Evolutionary conservation across 768 basidiomycete genomes (phyloP), one percentile per base, ranked within the genome.

Genomic region (Podaxis sp.): DNA sequence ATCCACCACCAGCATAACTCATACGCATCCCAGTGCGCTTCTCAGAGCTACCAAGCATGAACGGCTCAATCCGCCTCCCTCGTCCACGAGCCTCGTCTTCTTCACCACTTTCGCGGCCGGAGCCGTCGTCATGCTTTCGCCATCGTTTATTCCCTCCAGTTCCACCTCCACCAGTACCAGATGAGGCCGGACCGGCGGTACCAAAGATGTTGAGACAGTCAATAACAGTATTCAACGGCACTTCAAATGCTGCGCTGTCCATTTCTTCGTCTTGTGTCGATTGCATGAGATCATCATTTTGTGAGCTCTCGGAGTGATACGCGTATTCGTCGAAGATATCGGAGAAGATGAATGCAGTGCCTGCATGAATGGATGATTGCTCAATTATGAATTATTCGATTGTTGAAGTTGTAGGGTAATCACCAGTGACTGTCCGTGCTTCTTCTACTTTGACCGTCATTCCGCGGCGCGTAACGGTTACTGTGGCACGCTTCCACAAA

Each of bases 161-260:
- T 51, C 59, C 54, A 25, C 56, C 60, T 51, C 59, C 54, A 25
- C 56, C 66, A n/a, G 69, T 61, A 64, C 56, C 35, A 56, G 67
- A 69, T 13, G 74, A 69, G 13, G 75, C 67, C 40, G 77, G 72
- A 11, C 82, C 79, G 1, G 90, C 91, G 10, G 93, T 91, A 28
- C 96, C 95, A 67, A 95, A 98, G 58, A 98, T 88, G 67, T 96
- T 95, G 35, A 99, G 78, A 67, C 92, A 95, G 64, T 97, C 94
- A 62, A 97, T 82, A 54, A 98, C 75, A 2, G 87, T 88, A 69
- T 85, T 83, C 40, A 99, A 82, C 2, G 90, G 89, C 59, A 99
- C 82, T 71, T 95, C 93, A 67, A 98, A 90, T 0, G 84, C 80
- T 2, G 77, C 72, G 56, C 75, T 79, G 23, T 77, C 72, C 9